Evolutionary conservation across 192 early-diverging fungal species (phyloP).

Genomic region (Neocallimastix lanati): DNA sequence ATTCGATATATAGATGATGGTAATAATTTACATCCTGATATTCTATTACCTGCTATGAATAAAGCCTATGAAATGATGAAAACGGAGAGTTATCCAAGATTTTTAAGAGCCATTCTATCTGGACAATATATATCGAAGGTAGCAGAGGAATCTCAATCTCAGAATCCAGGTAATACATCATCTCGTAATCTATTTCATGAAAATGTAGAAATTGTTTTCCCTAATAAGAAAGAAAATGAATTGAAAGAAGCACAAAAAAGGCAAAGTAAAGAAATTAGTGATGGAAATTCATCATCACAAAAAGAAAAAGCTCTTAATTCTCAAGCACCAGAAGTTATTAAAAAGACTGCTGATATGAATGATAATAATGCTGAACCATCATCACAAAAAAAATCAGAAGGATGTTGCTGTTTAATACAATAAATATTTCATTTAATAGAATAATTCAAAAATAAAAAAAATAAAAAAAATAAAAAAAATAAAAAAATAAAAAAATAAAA

Average conservation of each 20-base stretch:
- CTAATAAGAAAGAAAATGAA: neutral
- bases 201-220: neutral
- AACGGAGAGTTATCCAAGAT: neutral
- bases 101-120: neutral
- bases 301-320: neutral
- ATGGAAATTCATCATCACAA: neutral
- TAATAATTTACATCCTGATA: neutral
- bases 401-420: neutral
- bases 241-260: neutral
- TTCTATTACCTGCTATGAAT: neutral
- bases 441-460: too few species aligned
- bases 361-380: neutral
- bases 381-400: too few species aligned
- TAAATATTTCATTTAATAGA: neutral
- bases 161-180: neutral
- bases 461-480: too few species aligned
- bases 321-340: neutral
- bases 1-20: neutral
- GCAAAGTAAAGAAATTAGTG: neutral
- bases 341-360: neutral
- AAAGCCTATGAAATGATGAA: neutral
- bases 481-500: too few species aligned
- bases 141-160: neutral
- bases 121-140: neutral
- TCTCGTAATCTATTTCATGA: neutral